These are phyloP conservation scores for Tephrocybe sp. DNA, from an alignment of 768 basidiomycete species.

Conservation along the genomic window DNA sequence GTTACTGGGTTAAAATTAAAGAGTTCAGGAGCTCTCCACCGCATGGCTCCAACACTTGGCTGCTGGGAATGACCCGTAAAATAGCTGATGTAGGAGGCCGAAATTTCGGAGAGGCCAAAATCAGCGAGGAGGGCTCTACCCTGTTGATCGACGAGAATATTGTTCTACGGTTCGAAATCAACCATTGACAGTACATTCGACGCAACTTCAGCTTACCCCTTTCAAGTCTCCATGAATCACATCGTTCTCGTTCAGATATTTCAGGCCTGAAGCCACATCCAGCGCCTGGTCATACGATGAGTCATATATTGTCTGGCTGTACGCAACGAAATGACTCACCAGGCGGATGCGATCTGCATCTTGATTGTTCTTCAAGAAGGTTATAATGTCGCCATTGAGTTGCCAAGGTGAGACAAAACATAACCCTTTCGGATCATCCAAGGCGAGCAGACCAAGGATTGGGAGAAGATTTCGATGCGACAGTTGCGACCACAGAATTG, in stretches of 20 bases:
- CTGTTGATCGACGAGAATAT: slow-evolving; percentile 21
- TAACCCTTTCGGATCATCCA: slow-evolving; percentile 15
- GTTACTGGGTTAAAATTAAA: slow-evolving; percentile 1
- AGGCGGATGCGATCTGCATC: slow-evolving; percentile 14
- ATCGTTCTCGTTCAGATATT: slow-evolving; percentile 20
- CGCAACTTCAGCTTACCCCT: slow-evolving; percentile 16
- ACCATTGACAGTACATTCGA: no score
- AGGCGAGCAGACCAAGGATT: slow-evolving; percentile 25
- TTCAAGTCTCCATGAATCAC: slow-evolving; percentile 31
- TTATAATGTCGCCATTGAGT: slow-evolving; percentile 22
- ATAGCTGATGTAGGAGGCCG: slow-evolving; percentile 15
- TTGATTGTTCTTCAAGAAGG: slow-evolving; percentile 25
- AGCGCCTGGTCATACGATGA: not conserved
- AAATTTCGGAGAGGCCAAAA: slow-evolving; percentile 23
- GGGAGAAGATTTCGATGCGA: slow-evolving; percentile 28
- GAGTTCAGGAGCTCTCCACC: slow-evolving; percentile 27
- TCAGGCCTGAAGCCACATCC: slow-evolving; percentile 23
- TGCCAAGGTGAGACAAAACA: slow-evolving; percentile 31
- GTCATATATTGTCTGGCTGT: not conserved
- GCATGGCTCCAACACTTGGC: slow-evolving; percentile 18
- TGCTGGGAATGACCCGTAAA: slow-evolving; percentile 9
- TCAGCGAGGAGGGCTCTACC: slow-evolving; percentile 24
- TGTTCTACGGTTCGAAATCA: slow-evolving; percentile 15
- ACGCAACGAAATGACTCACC: not conserved
- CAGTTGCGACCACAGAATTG: slow-evolving; percentile 25